Conservation (phyloP, 306 rosid genomes). For the Carpinus viminea region DNA sequence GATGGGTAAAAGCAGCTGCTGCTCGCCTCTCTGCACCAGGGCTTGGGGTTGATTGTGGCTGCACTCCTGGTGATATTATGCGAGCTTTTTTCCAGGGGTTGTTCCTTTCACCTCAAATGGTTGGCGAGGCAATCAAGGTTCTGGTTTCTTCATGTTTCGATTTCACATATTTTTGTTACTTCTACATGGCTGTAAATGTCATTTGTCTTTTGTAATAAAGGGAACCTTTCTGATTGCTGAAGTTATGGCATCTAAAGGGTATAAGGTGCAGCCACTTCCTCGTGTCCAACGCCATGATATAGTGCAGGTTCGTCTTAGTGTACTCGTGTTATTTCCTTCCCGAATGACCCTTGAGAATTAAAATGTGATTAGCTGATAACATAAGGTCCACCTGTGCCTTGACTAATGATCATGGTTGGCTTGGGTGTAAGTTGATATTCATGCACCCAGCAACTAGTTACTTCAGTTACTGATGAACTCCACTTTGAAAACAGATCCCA, state of each 20-base stretch:
- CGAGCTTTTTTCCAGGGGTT: constrained; percentile 88
- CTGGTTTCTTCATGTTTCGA: constrained; percentile 21
- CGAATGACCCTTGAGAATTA: constrained; percentile 1
- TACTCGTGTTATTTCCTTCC: constrained; percentile 1
- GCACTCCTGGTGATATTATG: constrained; percentile 86
- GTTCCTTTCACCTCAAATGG: constrained; percentile 99
- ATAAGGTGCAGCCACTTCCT: constrained; percentile 87
- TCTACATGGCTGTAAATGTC: constrained; percentile 22
- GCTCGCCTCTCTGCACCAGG: constrained; percentile 96
- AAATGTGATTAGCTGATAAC: neutral
- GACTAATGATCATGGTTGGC: neutral
- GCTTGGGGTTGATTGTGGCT: constrained; percentile 85
- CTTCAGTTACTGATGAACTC: neutral
- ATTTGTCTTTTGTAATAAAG: constrained; percentile 38
- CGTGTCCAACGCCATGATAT: constrained; percentile 67
- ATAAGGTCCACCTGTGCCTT: neutral
- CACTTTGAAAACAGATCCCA: neutral
- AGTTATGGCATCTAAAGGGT: constrained; percentile 81
- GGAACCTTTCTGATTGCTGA: constrained; percentile 85
- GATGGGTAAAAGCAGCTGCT: constrained; percentile 82
- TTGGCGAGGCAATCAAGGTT: constrained; percentile 97
- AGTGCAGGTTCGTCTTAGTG: constrained; percentile 63
- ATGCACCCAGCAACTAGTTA: constrained; percentile 13
- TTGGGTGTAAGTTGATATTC: constrained; percentile 11
- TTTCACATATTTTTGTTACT: constrained; percentile 19